Base-by-base conservation (phyloP, 2,329 filamentous ascomycete genomes). In the Alternaria hordeiaustralica region DNA sequence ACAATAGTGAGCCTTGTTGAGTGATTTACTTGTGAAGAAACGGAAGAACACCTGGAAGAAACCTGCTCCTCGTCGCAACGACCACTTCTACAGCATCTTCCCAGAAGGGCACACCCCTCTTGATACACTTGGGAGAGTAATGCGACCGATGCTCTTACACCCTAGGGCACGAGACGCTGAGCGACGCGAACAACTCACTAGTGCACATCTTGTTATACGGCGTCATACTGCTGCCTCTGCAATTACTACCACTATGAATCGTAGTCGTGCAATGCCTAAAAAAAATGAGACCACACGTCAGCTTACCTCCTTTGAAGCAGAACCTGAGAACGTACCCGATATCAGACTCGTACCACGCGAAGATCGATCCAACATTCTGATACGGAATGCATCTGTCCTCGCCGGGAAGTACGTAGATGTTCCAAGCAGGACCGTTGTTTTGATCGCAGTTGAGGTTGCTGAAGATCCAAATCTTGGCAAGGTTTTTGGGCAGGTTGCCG, bases 331-430 rank as follows among this genome's bases (percentile, higher is more conserved):
- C 36, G 44, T 28, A 59, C 57, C 57, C 47, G 3, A 44, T 28
- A 20, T 51, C 49, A 9, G 57, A 59, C 47, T 59, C 53, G 47
- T 53, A 59, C 56, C 56, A 59, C 6, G 56, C 33, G 20, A 59
- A 30, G 9, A 59, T 53, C 1, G 46, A 53, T 1, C 56, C 56
- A 6, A 59, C 47, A 28, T 59, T 59, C 12, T 25, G 36, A 25
- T 28, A 53, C 23, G 33, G 30, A 11, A 59, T 28, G 13, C 56
- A 59, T 9, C 46, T 18, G 30, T 58, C 33, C 23, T 53, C 12
- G n/a, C 47, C 56, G 13, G 56, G 46, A 12, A 53, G 33, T 13
- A 58, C 13, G 21, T 58, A 44, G 18, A 53, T 21, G 23, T 23
- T 59, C 21, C 33, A 59, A 6, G 56, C 20, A n/a, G 33, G 50